These are phyloP conservation scores for Fusarium tuaranense DNA, from an alignment of 2,329 filamentous ascomycete species.

Conservation along the genomic window DNA sequence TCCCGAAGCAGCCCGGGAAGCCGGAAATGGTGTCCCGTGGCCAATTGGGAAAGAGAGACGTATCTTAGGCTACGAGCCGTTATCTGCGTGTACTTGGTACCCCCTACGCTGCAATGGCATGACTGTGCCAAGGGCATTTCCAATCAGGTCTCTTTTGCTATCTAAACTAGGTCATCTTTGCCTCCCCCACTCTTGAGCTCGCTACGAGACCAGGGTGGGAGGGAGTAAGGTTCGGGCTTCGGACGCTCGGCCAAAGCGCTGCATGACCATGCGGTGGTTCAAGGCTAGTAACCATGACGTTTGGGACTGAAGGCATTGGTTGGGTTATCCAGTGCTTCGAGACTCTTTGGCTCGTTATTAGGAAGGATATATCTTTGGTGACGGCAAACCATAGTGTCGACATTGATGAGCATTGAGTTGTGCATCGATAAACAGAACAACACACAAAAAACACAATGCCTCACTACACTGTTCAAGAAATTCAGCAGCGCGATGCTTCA, in stretches of 20 bases:
- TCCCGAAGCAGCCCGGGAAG: background rate
- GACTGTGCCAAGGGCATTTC: background rate
- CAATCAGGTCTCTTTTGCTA: background rate
- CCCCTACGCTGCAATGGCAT: background rate
- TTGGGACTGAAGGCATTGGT: background rate
- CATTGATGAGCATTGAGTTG: background rate
- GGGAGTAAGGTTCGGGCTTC: background rate
- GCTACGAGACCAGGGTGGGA: background rate
- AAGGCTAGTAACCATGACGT: background rate
- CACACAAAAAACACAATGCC: background rate
- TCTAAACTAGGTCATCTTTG: background rate
- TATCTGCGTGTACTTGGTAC: background rate
- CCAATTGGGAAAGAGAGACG: background rate
- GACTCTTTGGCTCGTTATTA: background rate
- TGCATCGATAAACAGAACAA: background rate
- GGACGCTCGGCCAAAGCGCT: background rate
- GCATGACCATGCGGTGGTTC: background rate
- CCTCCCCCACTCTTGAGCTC: background rate
- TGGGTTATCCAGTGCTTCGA: background rate
- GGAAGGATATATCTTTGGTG: background rate
- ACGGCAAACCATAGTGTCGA: background rate
- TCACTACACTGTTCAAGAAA: conserved; percentile 19
- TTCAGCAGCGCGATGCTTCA: conserved; percentile 20
- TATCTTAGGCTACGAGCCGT: background rate
- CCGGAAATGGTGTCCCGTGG: background rate